Base-by-base conservation (phyloP, 116 monocot genomes). In the Zostera marina region DNA sequence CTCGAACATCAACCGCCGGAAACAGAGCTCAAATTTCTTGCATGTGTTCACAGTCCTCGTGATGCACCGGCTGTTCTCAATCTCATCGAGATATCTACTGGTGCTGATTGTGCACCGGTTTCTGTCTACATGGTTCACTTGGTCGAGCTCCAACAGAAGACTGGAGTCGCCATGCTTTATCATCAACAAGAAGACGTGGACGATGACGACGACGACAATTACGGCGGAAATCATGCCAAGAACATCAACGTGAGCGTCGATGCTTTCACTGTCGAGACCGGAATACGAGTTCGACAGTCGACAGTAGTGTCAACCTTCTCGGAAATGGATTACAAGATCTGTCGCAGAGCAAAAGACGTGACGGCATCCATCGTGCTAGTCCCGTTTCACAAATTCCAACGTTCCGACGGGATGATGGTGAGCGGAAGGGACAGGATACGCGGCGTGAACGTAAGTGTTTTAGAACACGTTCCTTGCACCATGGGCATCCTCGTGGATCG, bases 401-500 rank as follows among this genome's bases (percentile, higher is more conserved):
- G 74, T 8, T 48, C 79, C 16, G 82, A 82, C 48, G 81, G 87
- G 47, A 72, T 55, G 59, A 72, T 88, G 79, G 58, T 71, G 0
- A 43, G 32, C 1, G 52, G 64, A 24, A 72, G 68, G 23, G 76
- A 82, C 0, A 82, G 60, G 13, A 15, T 72, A 8, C 62, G 70
- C 0, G 4, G 22, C 1, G 23, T 74, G 53, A 88, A 79, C 63
- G 38, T 25, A 1, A 70, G 69, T 52, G 71, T 76, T 1, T 69
- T 82, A 44, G 61, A 53, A 1, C 72, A 63, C 15, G 79, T 75
- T 1, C 74, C 87, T 10, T 88, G 88, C 71, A 70, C 80, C 0
- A 65, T 83, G 11, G 88, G 70, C 22, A 56, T 88, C 3, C 53
- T 88, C 7, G 79, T 82, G 1, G 82, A 88, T 63, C 71, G 87